Evolutionary conservation across 106 monocot species (phyloP).

Genomic region (Allium fistulosum): DNA sequence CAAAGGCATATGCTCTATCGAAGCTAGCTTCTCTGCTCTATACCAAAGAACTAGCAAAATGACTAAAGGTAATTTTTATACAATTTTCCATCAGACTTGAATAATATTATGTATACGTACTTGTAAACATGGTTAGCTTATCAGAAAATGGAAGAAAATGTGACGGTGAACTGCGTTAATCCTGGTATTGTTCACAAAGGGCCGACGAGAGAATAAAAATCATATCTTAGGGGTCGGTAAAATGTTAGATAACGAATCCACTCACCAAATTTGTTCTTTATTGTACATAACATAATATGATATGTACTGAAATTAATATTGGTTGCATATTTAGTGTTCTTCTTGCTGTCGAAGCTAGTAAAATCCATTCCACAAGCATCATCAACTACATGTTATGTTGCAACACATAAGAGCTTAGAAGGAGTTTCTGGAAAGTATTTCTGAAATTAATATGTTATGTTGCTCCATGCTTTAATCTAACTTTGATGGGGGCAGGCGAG

Average conservation of each 20-base stretch:
- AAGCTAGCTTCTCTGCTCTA: constrained; percentile 93
- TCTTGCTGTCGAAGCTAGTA: constrained; percentile 46
- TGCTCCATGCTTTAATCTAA: too few species aligned
- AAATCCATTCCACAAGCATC: constrained; percentile 63
- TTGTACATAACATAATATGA: not conserved
- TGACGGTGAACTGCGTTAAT: constrained; percentile 81
- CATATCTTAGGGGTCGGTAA: constrained; percentile 37
- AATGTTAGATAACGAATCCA: too few species aligned
- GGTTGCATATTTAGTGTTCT: constrained; percentile 49
- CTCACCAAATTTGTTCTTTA: too few species aligned
- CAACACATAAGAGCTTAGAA: constrained; percentile 29
- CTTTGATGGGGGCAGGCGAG: too few species aligned
- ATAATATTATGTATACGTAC: constrained; percentile 63
- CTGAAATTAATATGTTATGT: too few species aligned
- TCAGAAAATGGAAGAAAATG: constrained; percentile 65
- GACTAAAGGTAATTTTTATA: constrained; percentile 35
- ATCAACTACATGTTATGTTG: constrained; percentile 74
- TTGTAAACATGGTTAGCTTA: constrained; percentile 52
- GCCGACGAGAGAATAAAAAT: constrained; percentile 75
- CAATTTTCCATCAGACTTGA: constrained; percentile 5
- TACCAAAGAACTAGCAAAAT: constrained; percentile 52
- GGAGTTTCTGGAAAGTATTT: constrained; percentile 59
- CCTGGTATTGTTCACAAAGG: constrained; percentile 81
- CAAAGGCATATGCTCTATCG: constrained; percentile 79
- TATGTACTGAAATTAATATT: not conserved